These are phyloP conservation scores for Fusarium temperatum DNA, from an alignment of 2,329 filamentous ascomycete genomes.

Conservation along the genomic window DNA sequence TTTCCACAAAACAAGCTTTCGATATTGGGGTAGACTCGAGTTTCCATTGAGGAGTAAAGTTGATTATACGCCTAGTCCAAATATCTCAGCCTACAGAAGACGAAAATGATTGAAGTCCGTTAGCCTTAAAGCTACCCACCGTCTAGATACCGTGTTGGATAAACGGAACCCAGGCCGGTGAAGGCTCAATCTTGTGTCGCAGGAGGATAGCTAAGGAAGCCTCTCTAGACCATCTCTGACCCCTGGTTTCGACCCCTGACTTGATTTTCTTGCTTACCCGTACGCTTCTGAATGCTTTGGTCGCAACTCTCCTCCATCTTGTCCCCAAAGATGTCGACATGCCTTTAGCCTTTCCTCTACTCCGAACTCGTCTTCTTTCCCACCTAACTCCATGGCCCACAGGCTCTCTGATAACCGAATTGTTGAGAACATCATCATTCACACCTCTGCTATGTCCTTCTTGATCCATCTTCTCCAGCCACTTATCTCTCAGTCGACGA, in stretches of 20 bases:
- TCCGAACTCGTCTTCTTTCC: neutral
- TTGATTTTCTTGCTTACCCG: accelerated
- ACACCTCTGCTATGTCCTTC: accelerated
- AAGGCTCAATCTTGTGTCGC: neutral
- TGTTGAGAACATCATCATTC: accelerated
- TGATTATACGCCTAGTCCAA: too few species aligned
- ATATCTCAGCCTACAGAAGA: too few species aligned
- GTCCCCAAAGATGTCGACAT: neutral
- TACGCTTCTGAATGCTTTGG: neutral
- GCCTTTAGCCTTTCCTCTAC: neutral
- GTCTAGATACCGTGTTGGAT: neutral
- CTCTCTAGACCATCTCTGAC: neutral
- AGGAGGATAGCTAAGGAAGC: neutral
- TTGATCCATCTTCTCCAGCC: neutral
- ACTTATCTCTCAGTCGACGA: neutral
- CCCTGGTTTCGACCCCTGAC: accelerated
- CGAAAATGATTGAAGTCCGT: accelerated
- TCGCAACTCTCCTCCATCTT: neutral
- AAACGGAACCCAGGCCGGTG: neutral
- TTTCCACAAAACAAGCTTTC: conserved; percentile 44
- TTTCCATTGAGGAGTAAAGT: conserved; percentile 22
- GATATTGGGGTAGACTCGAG: conserved; percentile 52
- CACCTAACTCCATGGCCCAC: neutral
- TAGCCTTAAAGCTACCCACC: accelerated
- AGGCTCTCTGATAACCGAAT: neutral